Conservation (phyloP, 1,284 basidiomycete genomes). For the Trametes pubescens region DNA sequence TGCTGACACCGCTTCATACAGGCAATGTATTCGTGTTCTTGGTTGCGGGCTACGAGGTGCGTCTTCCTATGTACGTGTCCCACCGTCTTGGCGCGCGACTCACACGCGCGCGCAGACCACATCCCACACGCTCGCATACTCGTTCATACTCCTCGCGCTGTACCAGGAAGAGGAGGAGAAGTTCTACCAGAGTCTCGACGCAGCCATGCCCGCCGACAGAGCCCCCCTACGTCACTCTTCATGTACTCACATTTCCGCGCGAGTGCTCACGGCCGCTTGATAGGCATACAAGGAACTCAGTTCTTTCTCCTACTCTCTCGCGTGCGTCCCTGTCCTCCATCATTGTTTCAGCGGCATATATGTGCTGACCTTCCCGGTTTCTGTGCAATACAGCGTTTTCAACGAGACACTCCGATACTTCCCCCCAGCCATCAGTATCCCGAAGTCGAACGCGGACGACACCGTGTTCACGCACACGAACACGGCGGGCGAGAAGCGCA, state of each 20-base stretch:
- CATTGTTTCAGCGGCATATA: too few relatives aligned
- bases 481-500: conserved; percentile 47
- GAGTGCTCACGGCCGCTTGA: too few relatives aligned
- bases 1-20: conserved; percentile 28
- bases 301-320: conserved; percentile 30
- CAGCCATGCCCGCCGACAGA: conserved; percentile 16
- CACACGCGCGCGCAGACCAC: conserved; percentile 51
- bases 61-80: too few relatives aligned
- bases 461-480: conserved; percentile 51
- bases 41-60: conserved; percentile 65
- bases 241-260: too few relatives aligned
- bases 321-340: too few relatives aligned
- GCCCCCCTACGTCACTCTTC: conserved; percentile 16
- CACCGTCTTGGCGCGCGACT: too few relatives aligned
- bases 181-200: conserved; percentile 53
- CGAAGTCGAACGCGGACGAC: conserved; percentile 57
- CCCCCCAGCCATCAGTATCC: conserved; percentile 54
- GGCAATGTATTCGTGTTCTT: conserved; percentile 58
- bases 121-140: conserved; percentile 64
- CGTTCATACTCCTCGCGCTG: conserved; percentile 60
- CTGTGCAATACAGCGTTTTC: conserved; percentile 58
- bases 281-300: conserved; percentile 29
- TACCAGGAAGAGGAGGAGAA: conserved; percentile 70
- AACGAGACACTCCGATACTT: conserved; percentile 69
- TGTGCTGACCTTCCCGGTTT: too few relatives aligned